These are phyloP conservation scores for Selenicereus undatus DNA, from an alignment of 148 eudicot species.

Conservation along the genomic window DNA sequence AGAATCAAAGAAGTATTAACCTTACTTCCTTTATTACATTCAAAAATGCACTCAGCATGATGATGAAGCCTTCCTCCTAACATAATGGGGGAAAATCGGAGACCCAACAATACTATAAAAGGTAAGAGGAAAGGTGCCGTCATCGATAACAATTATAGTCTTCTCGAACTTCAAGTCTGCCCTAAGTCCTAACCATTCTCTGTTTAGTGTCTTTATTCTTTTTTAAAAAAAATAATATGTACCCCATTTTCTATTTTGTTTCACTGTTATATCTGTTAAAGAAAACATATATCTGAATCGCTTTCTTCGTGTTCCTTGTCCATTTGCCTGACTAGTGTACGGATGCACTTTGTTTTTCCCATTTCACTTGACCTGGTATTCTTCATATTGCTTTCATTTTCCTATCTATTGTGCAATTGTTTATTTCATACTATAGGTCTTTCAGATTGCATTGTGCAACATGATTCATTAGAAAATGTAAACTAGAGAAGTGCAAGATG, in stretches of 20 bases:
- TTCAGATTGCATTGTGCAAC: neutral
- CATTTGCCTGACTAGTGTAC: too few relatives aligned
- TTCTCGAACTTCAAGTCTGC: neutral
- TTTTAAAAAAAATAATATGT: too few relatives aligned
- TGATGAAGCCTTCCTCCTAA: neutral
- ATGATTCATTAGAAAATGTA: neutral
- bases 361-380: neutral
- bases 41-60: neutral
- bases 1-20: neutral
- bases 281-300: too few relatives aligned
- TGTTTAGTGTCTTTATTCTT: too few relatives aligned
- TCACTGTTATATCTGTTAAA: too few relatives aligned
- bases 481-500: neutral
- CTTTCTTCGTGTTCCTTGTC: too few relatives aligned
- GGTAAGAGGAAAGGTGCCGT: neutral
- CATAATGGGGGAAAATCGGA: neutral
- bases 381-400: neutral
- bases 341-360: too few relatives aligned
- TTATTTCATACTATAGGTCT: neutral
- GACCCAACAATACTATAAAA: neutral
- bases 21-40: neutral
- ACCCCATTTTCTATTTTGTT: too few relatives aligned
- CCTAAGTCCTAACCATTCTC: neutral
- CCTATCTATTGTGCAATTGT: neutral
- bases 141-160: neutral